Percentiles rank a stretch among this genome's conserved stretches.
Evolutionary conservation across 1,139 yeast genomes (phyloP).

Genomic region (Debaryomyces coudertii): DNA sequence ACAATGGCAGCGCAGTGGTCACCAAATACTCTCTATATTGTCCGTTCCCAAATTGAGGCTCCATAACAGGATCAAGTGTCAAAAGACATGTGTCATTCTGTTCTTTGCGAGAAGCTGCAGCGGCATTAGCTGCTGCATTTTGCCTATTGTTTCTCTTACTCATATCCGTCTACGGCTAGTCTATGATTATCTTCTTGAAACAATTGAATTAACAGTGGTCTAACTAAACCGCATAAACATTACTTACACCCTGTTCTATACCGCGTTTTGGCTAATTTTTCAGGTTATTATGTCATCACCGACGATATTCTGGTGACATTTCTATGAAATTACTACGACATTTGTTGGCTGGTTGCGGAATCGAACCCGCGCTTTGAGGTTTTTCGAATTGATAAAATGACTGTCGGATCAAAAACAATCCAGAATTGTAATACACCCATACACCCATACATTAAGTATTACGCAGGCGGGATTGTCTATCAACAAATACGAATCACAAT

Average conservation of each 20-base stretch:
- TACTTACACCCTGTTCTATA: slow-evolving; percentile 10
- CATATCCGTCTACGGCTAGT: slow-evolving; percentile 8
- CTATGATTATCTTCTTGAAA: not conserved
- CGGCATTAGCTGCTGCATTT: slow-evolving; percentile 1
- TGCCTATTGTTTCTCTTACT: slow-evolving; percentile 9
- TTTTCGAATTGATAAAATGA: too few relatives aligned
- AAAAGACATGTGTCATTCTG: not conserved
- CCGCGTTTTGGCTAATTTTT: slow-evolving; percentile 9
- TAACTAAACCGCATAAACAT: not conserved
- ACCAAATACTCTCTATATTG: slow-evolving; percentile 30
- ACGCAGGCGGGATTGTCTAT: slow-evolving; percentile 4
- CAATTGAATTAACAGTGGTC: not conserved
- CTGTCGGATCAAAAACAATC: not conserved
- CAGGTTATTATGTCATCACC: slow-evolving; percentile 2
- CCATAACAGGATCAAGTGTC: slow-evolving; percentile 31
- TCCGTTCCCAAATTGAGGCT: slow-evolving; percentile 31
- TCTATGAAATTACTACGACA: too few relatives aligned
- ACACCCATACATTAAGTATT: not conserved
- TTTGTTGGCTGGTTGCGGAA: not conserved
- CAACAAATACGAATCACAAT: not conserved
- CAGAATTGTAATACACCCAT: not conserved
- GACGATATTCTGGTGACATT: slow-evolving; percentile 1
- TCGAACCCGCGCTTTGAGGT: not conserved
- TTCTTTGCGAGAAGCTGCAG: slow-evolving; percentile 4
- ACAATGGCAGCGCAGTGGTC: slow-evolving; percentile 27